phyloP scores from a whole-genome alignment of 177 flowering plant species.

The Vitis hybrid region DNA sequence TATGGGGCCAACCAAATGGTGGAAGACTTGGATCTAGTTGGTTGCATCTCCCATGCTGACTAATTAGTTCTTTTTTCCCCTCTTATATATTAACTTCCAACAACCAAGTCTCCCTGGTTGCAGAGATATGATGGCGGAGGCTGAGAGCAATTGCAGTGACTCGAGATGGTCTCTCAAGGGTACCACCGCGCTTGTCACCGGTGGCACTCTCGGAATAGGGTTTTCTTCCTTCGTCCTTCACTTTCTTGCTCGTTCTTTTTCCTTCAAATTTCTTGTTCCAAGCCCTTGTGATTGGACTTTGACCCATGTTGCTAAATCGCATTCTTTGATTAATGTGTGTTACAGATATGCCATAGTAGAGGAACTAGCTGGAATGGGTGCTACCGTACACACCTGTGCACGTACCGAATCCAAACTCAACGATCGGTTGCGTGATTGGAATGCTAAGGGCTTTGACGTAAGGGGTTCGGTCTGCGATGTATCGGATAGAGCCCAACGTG shows the following conservation, averaged over 20 bases:
- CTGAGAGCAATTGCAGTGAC: conserved; percentile 5
- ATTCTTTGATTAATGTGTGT: neutral
- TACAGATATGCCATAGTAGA: conserved; percentile 7
- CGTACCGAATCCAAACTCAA: conserved; percentile 12
- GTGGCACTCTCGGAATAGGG: conserved; percentile 63
- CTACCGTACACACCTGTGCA: conserved; percentile 8
- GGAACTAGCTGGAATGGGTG: conserved; percentile 16
- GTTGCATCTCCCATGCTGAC: no score
- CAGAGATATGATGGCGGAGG: conserved; percentile 8
- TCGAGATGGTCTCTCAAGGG: conserved; percentile 48
- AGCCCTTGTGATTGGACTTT: neutral
- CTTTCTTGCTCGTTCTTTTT: neutral
- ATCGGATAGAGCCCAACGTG: conserved; percentile 6
- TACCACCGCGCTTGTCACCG: conserved; percentile 51
- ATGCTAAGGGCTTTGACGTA: conserved; percentile 14
- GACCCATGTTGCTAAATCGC: neutral
- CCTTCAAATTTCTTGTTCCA: neutral
- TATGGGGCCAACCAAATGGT: no score
- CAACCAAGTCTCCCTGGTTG: neutral
- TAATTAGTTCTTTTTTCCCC: no score
- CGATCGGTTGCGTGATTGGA: conserved; percentile 15
- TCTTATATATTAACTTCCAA: no score
- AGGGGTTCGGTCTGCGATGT: conserved; percentile 30
- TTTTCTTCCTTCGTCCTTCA: neutral
- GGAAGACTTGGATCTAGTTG: no score